Percentiles rank a stretch among this genome's conserved stretches.
Conservation (phyloP, 768 basidiomycete genomes). For the Pulveroboletus frians region DNA sequence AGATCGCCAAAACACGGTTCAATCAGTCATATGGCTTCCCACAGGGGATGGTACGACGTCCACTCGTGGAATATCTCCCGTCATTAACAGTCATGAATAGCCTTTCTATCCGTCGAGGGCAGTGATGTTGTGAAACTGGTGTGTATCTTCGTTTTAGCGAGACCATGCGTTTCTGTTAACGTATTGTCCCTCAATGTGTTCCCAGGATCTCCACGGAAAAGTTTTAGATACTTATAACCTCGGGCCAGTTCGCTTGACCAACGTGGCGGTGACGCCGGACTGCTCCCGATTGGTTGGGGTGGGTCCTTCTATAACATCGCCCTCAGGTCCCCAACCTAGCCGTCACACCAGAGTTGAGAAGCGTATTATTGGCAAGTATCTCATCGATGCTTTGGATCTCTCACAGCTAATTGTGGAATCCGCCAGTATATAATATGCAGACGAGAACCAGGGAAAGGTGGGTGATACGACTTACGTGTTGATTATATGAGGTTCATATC, state of each 20-base stretch:
- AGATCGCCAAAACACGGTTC: constrained; percentile 40
- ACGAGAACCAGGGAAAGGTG: constrained; percentile 43
- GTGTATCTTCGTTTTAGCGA: constrained; percentile 9
- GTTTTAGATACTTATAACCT: constrained; percentile 40
- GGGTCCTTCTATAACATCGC: constrained; percentile 41
- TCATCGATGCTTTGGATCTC: background rate
- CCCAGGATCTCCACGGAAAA: constrained; percentile 43
- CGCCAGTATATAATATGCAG: constrained; percentile 45
- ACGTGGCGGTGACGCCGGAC: constrained; percentile 47
- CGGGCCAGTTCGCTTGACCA: constrained; percentile 43
- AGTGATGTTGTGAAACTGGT: constrained; percentile 45
- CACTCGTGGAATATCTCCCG: constrained; percentile 2
- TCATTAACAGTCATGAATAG: constrained; percentile 26
- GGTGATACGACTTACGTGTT: constrained; percentile 4
- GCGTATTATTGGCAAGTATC: constrained; percentile 43
- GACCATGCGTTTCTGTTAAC: constrained; percentile 11
- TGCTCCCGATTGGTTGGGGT: constrained; percentile 44
- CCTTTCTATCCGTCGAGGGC: constrained; percentile 50
- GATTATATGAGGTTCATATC: constrained; percentile 9
- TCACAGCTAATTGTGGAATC: constrained; percentile 1
- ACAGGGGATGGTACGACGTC: constrained; percentile 38
- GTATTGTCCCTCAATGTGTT: constrained; percentile 5
- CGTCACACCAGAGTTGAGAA: constrained; percentile 48
- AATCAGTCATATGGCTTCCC: constrained; percentile 52
- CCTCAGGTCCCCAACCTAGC: constrained; percentile 42